A percentile compares a stretch with the other conserved stretches of the same genome.
phyloP scores from a whole-genome alignment of 2,329 filamentous ascomycete species.

The Lachnellula hyalina region DNA sequence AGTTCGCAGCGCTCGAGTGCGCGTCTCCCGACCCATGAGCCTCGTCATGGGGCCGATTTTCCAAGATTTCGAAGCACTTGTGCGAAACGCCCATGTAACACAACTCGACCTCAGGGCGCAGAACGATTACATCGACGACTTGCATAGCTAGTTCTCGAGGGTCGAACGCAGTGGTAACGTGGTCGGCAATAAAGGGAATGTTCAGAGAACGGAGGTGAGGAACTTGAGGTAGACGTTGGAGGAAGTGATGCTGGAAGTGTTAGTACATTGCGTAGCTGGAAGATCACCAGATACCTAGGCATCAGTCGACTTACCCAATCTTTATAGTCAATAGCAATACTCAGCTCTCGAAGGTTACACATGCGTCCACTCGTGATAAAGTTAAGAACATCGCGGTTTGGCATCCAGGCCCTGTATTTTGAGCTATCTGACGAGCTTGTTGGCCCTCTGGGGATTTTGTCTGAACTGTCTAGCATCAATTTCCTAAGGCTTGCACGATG shows the following conservation, averaged over 20 bases:
- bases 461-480: conserved; percentile 67
- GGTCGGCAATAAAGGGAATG: conserved; percentile 61
- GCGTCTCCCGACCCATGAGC: conserved; percentile 22
- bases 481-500: conserved; percentile 68
- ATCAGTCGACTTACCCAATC: conserved; percentile 61
- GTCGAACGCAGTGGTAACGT: conserved; percentile 50
- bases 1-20: conserved; percentile 30
- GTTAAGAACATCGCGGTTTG: conserved; percentile 61
- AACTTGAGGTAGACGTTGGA: conserved; percentile 67
- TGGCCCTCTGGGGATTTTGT: conserved; percentile 40
- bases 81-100: conserved; percentile 71
- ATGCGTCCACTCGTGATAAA: conserved; percentile 76
- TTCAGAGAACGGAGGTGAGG: conserved; percentile 66
- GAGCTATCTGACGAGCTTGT: conserved; percentile 34
- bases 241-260: conserved; percentile 62
- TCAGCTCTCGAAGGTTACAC: conserved; percentile 64
- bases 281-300: background rate
- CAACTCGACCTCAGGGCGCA: conserved; percentile 69
- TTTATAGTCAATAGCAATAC: conserved; percentile 65
- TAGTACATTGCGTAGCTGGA: conserved; percentile 6
- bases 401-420: conserved; percentile 65
- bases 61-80: conserved; percentile 79
- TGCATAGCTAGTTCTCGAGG: conserved; percentile 69
- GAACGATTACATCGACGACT: conserved; percentile 70
- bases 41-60: conserved; percentile 48